A percentile compares a stretch with the other conserved stretches of the same genome.
These are phyloP conservation scores for Tinospora cordifolia DNA, from an alignment of 164 flowering plant genomes.

Conservation along the genomic window DNA sequence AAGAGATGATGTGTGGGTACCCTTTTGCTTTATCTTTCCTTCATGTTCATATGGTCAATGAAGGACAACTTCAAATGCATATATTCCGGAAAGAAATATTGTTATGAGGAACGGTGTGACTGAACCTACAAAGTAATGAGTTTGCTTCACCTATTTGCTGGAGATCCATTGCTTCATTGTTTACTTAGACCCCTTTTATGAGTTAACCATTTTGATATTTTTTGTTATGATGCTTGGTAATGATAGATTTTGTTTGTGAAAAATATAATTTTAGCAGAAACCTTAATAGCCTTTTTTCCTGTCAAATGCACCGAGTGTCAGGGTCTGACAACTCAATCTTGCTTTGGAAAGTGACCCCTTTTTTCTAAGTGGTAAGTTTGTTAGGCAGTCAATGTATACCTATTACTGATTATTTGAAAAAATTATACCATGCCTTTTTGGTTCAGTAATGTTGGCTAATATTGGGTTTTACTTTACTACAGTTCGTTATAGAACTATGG, in stretches of 20 bases:
- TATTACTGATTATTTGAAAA: neutral
- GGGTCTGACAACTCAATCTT: neutral
- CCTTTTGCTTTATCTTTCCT: too few relatives aligned
- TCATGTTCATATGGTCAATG: too few relatives aligned
- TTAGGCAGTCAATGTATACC: neutral
- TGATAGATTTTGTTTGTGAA: neutral
- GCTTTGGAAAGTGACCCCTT: neutral
- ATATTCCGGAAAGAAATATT: neutral
- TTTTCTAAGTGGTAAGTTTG: neutral
- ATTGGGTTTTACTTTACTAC: neutral
- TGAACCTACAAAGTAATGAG: neutral
- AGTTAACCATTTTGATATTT: neutral
- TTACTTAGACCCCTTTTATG: neutral
- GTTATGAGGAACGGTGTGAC: neutral
- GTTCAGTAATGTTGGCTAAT: neutral
- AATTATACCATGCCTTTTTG: neutral
- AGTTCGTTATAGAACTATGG: too few relatives aligned
- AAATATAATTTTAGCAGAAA: neutral
- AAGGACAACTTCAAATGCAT: too few relatives aligned
- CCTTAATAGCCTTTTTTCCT: neutral
- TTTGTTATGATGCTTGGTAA: neutral
- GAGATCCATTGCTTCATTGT: too few relatives aligned
- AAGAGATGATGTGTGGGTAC: neutral
- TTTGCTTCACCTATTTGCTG: too few relatives aligned
- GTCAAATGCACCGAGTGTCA: too few relatives aligned